A percentile compares a stretch with the other conserved stretches of the same genome.
Evolutionary conservation across 2,329 filamentous ascomycete species (phyloP).

Genomic region (Bisporella sp.): DNA sequence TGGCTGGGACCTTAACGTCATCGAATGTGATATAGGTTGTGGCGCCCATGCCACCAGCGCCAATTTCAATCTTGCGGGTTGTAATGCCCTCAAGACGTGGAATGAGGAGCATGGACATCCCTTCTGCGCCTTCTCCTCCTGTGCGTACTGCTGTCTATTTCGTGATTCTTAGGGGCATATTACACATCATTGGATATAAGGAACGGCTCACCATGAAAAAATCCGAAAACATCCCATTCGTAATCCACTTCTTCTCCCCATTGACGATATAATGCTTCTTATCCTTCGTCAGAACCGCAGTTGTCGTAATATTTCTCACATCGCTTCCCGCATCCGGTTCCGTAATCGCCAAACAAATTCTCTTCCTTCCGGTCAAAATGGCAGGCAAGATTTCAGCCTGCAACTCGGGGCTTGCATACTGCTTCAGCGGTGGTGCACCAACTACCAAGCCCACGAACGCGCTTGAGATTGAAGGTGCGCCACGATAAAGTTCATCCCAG

Average conservation of each 20-base stretch:
- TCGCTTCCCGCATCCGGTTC: slow-evolving; percentile 68
- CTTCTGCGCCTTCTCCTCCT: slow-evolving; percentile 58
- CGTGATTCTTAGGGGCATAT: background rate
- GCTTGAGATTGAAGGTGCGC: slow-evolving; percentile 5
- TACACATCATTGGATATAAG: background rate
- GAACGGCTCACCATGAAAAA: slow-evolving; percentile 47
- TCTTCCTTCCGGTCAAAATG: slow-evolving; percentile 55
- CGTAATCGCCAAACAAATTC: slow-evolving; percentile 69
- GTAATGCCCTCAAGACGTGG: slow-evolving; percentile 60
- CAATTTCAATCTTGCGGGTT: slow-evolving; percentile 50
- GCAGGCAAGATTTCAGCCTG: slow-evolving; percentile 38
- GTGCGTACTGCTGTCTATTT: slow-evolving; percentile 65
- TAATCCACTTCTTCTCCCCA: slow-evolving; percentile 55
- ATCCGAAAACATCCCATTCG: slow-evolving; percentile 69
- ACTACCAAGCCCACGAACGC: slow-evolving; percentile 16
- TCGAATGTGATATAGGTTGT: slow-evolving; percentile 47
- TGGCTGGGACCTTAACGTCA: slow-evolving; percentile 43
- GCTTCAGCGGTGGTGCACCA: slow-evolving; percentile 23
- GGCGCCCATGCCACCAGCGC: slow-evolving; percentile 52
- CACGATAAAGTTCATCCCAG: slow-evolving; percentile 28
- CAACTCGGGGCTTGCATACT: slow-evolving; percentile 17
- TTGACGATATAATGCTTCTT: slow-evolving; percentile 42
- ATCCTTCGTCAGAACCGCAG: slow-evolving; percentile 51
- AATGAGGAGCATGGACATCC: slow-evolving; percentile 68
- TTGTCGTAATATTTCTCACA: slow-evolving; percentile 65